Conservation (phyloP, 148 eudicot species). For the Hydrangea macrophylla region DNA sequence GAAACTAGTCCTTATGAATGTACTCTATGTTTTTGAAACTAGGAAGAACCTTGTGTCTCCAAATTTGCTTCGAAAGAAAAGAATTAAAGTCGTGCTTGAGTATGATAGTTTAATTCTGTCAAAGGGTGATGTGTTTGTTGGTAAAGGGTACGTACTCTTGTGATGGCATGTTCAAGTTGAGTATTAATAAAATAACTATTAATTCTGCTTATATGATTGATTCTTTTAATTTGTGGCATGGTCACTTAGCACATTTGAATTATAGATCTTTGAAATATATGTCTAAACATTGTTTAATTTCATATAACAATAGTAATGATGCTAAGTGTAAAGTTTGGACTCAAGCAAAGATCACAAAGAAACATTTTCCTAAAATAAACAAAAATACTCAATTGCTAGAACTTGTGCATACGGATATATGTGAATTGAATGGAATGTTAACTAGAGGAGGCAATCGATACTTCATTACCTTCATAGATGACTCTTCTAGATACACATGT, state of each 20-base stretch:
- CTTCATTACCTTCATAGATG: no score
- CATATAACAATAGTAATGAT: not conserved
- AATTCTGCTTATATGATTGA: not conserved
- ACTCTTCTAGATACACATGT: no score
- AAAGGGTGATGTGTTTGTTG: slow-evolving; percentile 3
- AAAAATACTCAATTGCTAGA: not conserved
- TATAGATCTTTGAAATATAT: not conserved
- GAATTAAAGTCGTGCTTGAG: slow-evolving; percentile 3
- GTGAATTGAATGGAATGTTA: slow-evolving; percentile 7
- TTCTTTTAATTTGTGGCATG: not conserved
- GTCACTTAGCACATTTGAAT: not conserved
- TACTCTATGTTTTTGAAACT: slow-evolving; percentile 3
- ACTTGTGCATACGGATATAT: slow-evolving; percentile 3
- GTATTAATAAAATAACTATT: not conserved
- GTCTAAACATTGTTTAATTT: slow-evolving; percentile 3
- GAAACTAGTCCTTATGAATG: not conserved
- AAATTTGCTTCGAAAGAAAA: not conserved
- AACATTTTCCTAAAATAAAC: not conserved
- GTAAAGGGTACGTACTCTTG: slow-evolving; percentile 10
- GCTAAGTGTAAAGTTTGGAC: not conserved
- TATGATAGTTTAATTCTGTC: not conserved
- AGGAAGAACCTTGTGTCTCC: slow-evolving; percentile 12
- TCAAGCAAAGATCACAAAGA: not conserved
- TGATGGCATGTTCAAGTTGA: slow-evolving; percentile 16
- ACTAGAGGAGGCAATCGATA: no score